Evolutionary conservation across 148 eudicot genomes (phyloP).

Genomic region (Amaranthus cruentus): DNA sequence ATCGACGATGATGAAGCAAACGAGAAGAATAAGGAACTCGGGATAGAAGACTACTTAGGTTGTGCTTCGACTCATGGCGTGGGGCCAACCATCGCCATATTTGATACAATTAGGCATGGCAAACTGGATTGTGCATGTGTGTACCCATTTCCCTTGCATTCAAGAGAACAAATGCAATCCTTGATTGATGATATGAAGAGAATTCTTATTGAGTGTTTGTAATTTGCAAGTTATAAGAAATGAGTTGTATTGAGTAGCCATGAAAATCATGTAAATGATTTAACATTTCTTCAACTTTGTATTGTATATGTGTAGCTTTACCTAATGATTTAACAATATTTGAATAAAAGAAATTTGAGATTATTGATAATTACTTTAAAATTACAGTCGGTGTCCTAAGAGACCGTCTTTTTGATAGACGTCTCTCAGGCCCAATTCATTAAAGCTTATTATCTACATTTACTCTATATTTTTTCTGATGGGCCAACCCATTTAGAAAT

Average conservation of each 20-base stretch:
- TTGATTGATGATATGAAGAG: slow-evolving; percentile 55
- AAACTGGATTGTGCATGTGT: slow-evolving; percentile 72
- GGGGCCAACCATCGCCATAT: slow-evolving; percentile 72
- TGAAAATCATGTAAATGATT: too few relatives aligned
- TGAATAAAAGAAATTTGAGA: too few relatives aligned
- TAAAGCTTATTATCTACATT: too few relatives aligned
- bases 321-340: too few relatives aligned
- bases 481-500: too few relatives aligned
- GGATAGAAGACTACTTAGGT: slow-evolving; percentile 63
- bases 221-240: neutral
- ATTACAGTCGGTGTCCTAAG: too few relatives aligned
- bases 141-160: slow-evolving; percentile 76
- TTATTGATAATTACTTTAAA: too few relatives aligned
- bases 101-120: slow-evolving; percentile 68
- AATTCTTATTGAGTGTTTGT: slow-evolving; percentile 36
- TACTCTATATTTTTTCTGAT: too few relatives aligned
- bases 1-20: slow-evolving; percentile 45
- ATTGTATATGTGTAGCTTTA: too few relatives aligned
- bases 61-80: slow-evolving; percentile 85
- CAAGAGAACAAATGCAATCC: slow-evolving; percentile 77
- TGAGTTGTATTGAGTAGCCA: neutral
- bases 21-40: slow-evolving; percentile 29
- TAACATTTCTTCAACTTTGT: too few relatives aligned
- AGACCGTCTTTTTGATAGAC: too few relatives aligned
- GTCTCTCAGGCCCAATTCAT: too few relatives aligned